phyloP scores from a whole-genome alignment of 2,329 filamentous ascomycete genomes.

The Aspergillus sp. region DNA sequence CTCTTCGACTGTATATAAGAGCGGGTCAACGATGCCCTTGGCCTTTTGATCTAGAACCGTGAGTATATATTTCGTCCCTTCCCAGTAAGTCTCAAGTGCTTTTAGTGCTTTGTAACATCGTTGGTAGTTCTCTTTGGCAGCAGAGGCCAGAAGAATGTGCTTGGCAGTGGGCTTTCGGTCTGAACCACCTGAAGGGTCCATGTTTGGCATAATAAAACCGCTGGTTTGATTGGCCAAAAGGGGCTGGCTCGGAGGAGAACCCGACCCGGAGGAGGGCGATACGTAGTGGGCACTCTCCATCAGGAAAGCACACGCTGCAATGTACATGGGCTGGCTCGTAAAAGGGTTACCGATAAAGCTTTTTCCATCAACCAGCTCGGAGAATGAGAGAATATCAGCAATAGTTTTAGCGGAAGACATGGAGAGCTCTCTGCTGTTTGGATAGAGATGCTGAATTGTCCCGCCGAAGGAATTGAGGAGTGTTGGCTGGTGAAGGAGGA shows the following conservation, averaged over 20 bases:
- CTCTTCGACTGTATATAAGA: slow-evolving; percentile 68
- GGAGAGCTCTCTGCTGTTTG: slow-evolving; percentile 75
- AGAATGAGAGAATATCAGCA: slow-evolving; percentile 82
- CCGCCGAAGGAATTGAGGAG: slow-evolving; percentile 74
- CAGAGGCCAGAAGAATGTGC: slow-evolving; percentile 74
- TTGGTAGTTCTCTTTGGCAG: slow-evolving; percentile 84
- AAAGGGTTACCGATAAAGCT: slow-evolving; percentile 87
- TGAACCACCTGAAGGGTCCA: slow-evolving; percentile 27
- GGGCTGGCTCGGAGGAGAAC: slow-evolving; percentile 48
- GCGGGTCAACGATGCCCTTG: slow-evolving; percentile 77
- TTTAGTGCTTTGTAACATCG: slow-evolving; percentile 81
- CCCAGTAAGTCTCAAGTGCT: slow-evolving; percentile 81
- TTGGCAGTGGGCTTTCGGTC: slow-evolving; percentile 50
- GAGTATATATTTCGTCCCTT: slow-evolving; percentile 80
- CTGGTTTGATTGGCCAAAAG: slow-evolving; percentile 32
- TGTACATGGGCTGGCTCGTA: slow-evolving; percentile 87
- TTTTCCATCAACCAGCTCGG: slow-evolving; percentile 79
- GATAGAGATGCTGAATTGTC: slow-evolving; percentile 68
- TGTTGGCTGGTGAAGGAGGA: slow-evolving; percentile 80
- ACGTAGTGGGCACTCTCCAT: slow-evolving; percentile 76
- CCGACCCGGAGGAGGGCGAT: slow-evolving; percentile 62
- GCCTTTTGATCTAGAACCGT: slow-evolving; percentile 84
- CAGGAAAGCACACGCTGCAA: slow-evolving; percentile 83
- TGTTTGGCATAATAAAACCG: slow-evolving; percentile 35
- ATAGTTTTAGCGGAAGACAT: slow-evolving; percentile 93